Conservation (phyloP, 164 flowering plant species). For the Stephania japonica region DNA sequence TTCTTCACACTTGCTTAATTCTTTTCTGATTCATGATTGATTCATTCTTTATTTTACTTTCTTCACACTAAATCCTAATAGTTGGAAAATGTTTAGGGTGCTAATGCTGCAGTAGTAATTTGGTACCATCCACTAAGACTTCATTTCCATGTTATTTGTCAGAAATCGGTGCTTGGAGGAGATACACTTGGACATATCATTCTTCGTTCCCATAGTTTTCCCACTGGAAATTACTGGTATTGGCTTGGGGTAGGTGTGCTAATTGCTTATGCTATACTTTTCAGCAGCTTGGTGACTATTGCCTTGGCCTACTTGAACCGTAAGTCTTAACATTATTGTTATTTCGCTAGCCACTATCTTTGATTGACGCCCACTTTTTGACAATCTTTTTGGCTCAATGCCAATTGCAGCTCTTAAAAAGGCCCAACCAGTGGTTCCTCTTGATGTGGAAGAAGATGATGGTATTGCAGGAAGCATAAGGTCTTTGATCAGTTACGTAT, state of each 20-base stretch:
- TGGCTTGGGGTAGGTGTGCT: conserved; percentile 77
- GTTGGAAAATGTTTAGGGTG: neutral
- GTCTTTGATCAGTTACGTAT: neutral
- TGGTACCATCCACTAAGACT: neutral
- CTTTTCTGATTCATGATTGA: conserved; percentile 2
- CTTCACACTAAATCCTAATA: neutral
- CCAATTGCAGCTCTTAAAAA: conserved; percentile 50
- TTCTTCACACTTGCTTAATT: too few relatives aligned
- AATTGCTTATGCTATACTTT: conserved; percentile 43
- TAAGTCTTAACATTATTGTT: conserved; percentile 29
- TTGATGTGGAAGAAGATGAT: conserved; percentile 30
- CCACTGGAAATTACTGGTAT: conserved; percentile 53
- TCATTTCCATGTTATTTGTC: conserved; percentile 19
- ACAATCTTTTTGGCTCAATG: neutral
- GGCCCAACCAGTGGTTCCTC: conserved; percentile 36
- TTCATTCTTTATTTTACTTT: neutral
- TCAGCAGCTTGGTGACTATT: conserved; percentile 52
- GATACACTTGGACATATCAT: conserved; percentile 49
- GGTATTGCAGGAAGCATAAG: conserved; percentile 18
- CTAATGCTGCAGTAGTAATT: neutral
- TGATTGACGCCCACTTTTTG: neutral
- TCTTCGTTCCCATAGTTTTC: conserved; percentile 46
- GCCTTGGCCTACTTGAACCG: conserved; percentile 68
- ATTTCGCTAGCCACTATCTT: neutral
- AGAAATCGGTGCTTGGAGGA: conserved; percentile 38